These are phyloP conservation scores for Penicillium cosmopolitanum DNA, from an alignment of 495 filamentous ascomycete genomes.

Conservation along the genomic window DNA sequence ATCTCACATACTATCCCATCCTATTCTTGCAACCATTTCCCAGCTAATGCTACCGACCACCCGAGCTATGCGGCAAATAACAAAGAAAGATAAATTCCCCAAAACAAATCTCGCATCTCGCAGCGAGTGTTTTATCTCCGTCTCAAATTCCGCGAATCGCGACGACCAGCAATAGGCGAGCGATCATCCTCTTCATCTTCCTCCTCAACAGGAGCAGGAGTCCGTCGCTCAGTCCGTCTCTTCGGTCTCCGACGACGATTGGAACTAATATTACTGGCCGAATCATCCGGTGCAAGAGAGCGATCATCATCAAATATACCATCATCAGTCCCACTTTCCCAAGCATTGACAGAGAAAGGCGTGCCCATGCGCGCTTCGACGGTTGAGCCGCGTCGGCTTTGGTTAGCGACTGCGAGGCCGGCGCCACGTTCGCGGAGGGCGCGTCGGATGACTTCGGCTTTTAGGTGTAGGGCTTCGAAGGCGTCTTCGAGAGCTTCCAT, in stretches of 20 bases:
- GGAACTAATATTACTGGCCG: conserved; percentile 85
- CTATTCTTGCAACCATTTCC: no score
- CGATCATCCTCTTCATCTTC: conserved; percentile 65
- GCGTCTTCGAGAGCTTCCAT: conserved; percentile 97
- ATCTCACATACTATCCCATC: conserved; percentile 19
- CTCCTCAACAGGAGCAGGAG: conserved; percentile 84
- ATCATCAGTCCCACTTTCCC: conserved; percentile 62
- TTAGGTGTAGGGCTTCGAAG: conserved; percentile 87
- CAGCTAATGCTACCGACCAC: no score
- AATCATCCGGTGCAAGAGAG: conserved; percentile 73
- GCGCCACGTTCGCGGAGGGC: conserved; percentile 78
- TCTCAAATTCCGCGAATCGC: conserved; percentile 33
- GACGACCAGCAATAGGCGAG: conserved; percentile 27
- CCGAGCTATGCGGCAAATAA: no score
- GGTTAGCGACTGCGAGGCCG: conserved; percentile 76
- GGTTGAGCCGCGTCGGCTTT: conserved; percentile 63
- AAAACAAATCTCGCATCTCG: background rate
- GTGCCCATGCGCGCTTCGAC: conserved; percentile 61
- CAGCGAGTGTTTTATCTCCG: conserved; percentile 25
- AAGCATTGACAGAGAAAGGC: conserved; percentile 51
- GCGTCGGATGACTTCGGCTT: conserved; percentile 79
- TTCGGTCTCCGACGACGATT: conserved; percentile 71
- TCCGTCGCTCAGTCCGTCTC: conserved; percentile 70
- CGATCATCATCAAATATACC: conserved; percentile 60
- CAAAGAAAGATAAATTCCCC: background rate